Base-by-base conservation (phyloP, 2,329 filamentous ascomycete species). In the Colletotrichum echinochloae region DNA sequence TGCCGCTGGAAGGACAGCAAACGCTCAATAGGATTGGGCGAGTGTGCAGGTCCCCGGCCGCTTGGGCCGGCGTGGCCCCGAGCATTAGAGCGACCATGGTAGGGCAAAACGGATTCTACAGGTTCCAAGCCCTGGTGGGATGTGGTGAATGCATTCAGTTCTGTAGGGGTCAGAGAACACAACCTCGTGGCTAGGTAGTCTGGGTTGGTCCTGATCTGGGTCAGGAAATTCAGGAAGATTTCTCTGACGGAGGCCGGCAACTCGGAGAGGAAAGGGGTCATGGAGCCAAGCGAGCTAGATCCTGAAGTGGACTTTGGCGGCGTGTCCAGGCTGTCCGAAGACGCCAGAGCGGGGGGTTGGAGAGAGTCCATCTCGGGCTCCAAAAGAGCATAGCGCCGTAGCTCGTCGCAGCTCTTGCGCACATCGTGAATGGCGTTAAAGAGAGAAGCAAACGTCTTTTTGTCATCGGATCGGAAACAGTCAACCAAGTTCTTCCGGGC, bases 1-100 rank as follows among this genome's bases (percentile, higher is more conserved):
- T 95, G 93, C 76, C 95, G 88, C 81, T 97, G 94, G 79, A 98
- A 97, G 61, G 93, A 95, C 76, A 97, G 85, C 72, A 96, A 89
- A 77, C 93, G 91, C 79, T 97, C 94, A 76, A 97, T 91, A 71
- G 93, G 90, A 73, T 86, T 90, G 72, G 87, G 84, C 73, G 83
- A 83, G 73, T 79, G 76, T 74, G 79, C 79, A 78, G 78, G 65
- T 30, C 74, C 67, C 23, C 77, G 74, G 60, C 74, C 72, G 60
- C 69, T 75, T 41, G 76, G 74, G 1, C 69, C 78, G 83, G 83
- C 77, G 78, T 83, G 81, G 76, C 83, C 79, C 72, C 86, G 83
- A 63, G 78, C 78, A 65, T 85, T 85, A 74, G 82, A 83, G 75
- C 82, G 83, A 77, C 82, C 85, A 81, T 91, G 89, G 78, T 90